phyloP scores from a whole-genome alignment of 1,284 basidiomycete genomes.

The Meira nashicola region DNA sequence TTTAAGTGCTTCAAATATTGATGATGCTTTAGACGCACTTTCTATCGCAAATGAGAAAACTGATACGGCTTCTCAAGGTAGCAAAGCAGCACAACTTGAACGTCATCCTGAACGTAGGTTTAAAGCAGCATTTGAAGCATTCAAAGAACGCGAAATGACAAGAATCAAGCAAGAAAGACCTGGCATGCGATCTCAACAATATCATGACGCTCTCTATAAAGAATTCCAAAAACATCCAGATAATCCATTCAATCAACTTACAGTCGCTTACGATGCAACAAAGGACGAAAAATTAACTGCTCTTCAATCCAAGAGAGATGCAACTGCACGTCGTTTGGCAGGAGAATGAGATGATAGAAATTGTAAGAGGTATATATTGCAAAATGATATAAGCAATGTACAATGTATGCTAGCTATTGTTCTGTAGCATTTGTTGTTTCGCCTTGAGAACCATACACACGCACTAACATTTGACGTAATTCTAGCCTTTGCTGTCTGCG shows the following conservation, averaged over 20 bases:
- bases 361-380: neutral
- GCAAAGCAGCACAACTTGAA: constrained; percentile 73
- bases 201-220: constrained; percentile 58
- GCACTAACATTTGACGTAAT: constrained; percentile 25
- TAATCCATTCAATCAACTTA: constrained; percentile 65
- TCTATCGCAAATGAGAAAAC: constrained; percentile 82
- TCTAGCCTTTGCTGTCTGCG: constrained; percentile 24
- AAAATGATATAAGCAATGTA: neutral
- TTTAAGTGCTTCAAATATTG: constrained; percentile 78
- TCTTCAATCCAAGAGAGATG: constrained; percentile 58
- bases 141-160: constrained; percentile 81
- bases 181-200: constrained; percentile 76
- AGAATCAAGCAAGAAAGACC: constrained; percentile 73
- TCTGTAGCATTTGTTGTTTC: neutral
- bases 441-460: constrained; percentile 22
- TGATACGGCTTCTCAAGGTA: constrained; percentile 71
- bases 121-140: constrained; percentile 80
- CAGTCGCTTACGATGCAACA: constrained; percentile 70
- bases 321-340: constrained; percentile 42
- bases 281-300: constrained; percentile 75
- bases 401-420: too few species aligned
- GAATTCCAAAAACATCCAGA: constrained; percentile 67
- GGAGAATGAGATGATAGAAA: neutral
- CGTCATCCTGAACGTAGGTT: constrained; percentile 80
- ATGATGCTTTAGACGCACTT: constrained; percentile 84